Base-by-base conservation (phyloP, 78 protist genomes). In the Protostelium mycophagum region DNA sequence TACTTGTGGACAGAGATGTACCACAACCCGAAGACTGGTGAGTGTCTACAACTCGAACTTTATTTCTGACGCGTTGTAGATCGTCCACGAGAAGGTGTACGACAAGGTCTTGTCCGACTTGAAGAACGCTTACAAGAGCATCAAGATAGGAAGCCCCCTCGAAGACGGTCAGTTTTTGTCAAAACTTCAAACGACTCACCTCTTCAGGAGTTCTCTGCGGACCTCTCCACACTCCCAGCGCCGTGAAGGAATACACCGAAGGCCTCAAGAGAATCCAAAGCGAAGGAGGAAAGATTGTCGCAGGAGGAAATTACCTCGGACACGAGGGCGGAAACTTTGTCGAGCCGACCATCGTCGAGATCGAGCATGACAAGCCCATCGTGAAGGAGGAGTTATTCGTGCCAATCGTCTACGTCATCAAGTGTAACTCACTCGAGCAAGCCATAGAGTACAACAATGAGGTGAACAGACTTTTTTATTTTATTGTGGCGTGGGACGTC, bases 1-100 rank as follows among this genome's bases (percentile, higher is more conserved):
- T 37, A 97, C 99, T 88, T 90, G 96, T 28, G 99, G 99, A 34
- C 99, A 97, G 88, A 89, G 99, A 28, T 97, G 99, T 92, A 97
- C 99, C 37, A 91, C 98, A 34, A 29, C 39, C 37, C 87, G 99
- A 29, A 90, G 99, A 28, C 89, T 96, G 85, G 73, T 51, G 28
- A 16, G 83, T 38, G 90, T 16, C 39, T 0, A 37, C 0, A 16
- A 1, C 39, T 28, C 31, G 39, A 37, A 31, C 36, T 10, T 28
- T 87, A 37, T 9, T 87, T 28, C 38, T 28, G 29, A 1, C 34
- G 35, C 36, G 35, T 5, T 87, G 38, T 87, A 51, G 73, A 87
- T 95, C 38, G 83, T 97, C 84, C 98, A 97, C 96, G 99, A 96
- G 51, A 35, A 83, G 38, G 87, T 88, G 36, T 93, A 95, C 84